These are phyloP conservation scores for Phytophthora nicotianae DNA, from an alignment of 352 stramenopile species.

Conservation along the genomic window DNA sequence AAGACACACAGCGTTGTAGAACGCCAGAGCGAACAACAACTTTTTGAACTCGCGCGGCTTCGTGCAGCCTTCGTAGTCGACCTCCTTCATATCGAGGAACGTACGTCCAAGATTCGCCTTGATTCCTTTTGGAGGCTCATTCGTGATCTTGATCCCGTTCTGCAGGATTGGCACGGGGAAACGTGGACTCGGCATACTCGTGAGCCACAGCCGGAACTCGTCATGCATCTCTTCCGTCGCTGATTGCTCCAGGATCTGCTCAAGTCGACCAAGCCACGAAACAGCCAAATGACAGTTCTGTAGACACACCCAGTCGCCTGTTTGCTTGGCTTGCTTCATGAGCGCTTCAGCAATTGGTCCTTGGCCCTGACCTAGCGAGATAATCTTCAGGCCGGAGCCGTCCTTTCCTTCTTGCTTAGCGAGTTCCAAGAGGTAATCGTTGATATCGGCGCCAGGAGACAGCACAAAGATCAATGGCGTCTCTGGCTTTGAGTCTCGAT, in stretches of 20 bases:
- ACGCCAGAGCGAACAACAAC: conserved; percentile 90
- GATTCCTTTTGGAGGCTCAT: conserved; percentile 93
- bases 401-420: conserved; percentile 91
- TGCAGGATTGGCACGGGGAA: conserved; percentile 95
- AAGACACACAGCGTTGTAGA: conserved; percentile 95
- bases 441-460: conserved; percentile 93
- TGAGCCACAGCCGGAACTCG: conserved; percentile 94
- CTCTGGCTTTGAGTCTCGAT: conserved; percentile 90
- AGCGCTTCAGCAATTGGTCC: conserved; percentile 90
- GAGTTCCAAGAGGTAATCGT: conserved; percentile 92
- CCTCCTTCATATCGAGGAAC: conserved; percentile 93
- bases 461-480: conserved; percentile 96
- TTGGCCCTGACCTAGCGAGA: conserved; percentile 95
- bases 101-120: conserved; percentile 92
- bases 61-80: conserved; percentile 88
- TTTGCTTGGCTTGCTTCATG: conserved; percentile 90
- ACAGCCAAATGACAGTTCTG: conserved; percentile 95
- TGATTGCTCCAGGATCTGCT: conserved; percentile 88
- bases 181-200: conserved; percentile 89
- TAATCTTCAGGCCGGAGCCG: conserved; percentile 87
- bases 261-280: conserved; percentile 89
- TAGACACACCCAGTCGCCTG: conserved; percentile 94
- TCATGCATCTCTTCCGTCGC: conserved; percentile 73
- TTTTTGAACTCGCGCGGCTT: conserved; percentile 92
- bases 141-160: conserved; percentile 96